These are phyloP conservation scores for Auricularia sp. DNA, from an alignment of 768 basidiomycete genomes.

Conservation along the genomic window DNA sequence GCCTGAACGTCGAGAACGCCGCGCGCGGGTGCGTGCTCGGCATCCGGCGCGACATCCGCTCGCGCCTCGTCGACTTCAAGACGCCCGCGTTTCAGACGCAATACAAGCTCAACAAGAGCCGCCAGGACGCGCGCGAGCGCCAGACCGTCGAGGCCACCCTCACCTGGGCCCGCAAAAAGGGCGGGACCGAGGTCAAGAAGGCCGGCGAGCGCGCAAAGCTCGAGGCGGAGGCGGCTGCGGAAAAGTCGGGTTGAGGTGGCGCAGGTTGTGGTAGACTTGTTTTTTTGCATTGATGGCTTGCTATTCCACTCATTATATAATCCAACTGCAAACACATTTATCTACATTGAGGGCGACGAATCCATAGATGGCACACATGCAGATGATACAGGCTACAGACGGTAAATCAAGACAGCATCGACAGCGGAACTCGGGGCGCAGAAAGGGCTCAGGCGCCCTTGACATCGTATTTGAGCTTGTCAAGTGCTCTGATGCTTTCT, in stretches of 20 bases:
- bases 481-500: not conserved
- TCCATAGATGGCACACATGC: too few species aligned
- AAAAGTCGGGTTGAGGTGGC: not conserved
- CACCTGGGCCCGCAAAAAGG: not conserved
- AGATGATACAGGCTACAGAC: too few species aligned
- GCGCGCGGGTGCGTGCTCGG: not conserved
- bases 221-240: not conserved
- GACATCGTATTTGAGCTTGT: not conserved
- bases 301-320: too few species aligned
- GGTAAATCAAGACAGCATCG: not conserved
- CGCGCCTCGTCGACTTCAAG: not conserved
- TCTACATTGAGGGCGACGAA: too few species aligned
- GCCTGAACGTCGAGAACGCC: not conserved
- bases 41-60: not conserved
- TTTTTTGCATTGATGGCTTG: too few species aligned
- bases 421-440: not conserved
- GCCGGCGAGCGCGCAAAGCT: not conserved
- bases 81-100: not conserved
- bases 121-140: not conserved
- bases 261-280: not conserved
- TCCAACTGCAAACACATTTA: too few species aligned
- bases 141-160: not conserved
- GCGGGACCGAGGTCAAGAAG: not conserved
- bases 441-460: not conserved
- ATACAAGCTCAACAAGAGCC: not conserved